Evolutionary conservation across 2,329 filamentous ascomycete genomes (phyloP).

Genomic region (Aspergillus novofumigatus): DNA sequence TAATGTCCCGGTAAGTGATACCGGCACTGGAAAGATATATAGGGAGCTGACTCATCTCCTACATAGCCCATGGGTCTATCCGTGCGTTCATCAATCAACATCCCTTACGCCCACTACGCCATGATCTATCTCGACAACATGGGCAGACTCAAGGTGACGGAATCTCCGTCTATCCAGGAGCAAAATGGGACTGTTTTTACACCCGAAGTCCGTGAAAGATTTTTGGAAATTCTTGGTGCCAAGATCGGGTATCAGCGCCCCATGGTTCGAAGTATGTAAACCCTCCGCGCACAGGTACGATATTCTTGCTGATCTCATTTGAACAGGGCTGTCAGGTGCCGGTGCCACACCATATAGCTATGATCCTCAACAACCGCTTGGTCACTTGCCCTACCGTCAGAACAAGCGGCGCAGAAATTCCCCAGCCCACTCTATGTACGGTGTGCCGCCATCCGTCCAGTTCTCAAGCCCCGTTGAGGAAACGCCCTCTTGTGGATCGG

Average conservation of each 20-base stretch:
- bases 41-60: not conserved
- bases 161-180: conserved; percentile 31
- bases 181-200: conserved; percentile 30
- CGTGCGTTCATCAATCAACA: conserved; percentile 20
- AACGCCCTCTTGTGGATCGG: conserved; percentile 13
- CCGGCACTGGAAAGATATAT: not conserved
- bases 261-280: conserved; percentile 24
- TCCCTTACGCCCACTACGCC: conserved; percentile 33
- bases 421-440: conserved; percentile 9
- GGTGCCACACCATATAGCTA: conserved; percentile 17
- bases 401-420: conserved; percentile 28
- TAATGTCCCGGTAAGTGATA: conserved; percentile 24
- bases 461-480: conserved; percentile 24
- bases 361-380: conserved; percentile 1
- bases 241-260: conserved; percentile 27
- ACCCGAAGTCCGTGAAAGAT: conserved; percentile 31
- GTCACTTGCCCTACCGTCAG: conserved; percentile 18
- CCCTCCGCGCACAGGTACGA: not conserved
- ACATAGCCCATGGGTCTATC: conserved; percentile 26
- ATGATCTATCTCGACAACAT: conserved; percentile 34
- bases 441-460: conserved; percentile 16
- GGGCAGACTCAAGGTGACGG: conserved; percentile 29
- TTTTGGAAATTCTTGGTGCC: conserved; percentile 31
- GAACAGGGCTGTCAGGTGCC: conserved; percentile 9
- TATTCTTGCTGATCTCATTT: not conserved